Base-by-base conservation (phyloP, 768 basidiomycete species). In the Pleurotus eryngii region DNA sequence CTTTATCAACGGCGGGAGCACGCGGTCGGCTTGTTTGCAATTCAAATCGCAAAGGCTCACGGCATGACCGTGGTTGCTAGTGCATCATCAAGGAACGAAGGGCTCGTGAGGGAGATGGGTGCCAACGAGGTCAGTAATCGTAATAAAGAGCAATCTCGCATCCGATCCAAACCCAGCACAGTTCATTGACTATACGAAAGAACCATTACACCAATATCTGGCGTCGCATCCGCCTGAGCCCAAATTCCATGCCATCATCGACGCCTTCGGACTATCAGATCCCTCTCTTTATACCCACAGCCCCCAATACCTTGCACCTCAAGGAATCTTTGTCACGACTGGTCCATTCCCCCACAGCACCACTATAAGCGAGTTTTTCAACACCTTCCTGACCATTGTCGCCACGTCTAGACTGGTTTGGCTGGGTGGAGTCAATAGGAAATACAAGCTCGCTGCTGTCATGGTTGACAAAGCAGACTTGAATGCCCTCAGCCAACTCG, bases 1-100 rank as follows among this genome's bases (percentile, higher is more conserved):
- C 5, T 77, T 86, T 66, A 70, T 87, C 65, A 81, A 84, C 55
- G 85, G 85, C 0, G 85, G 83, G 0, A 80, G 77, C 27, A 78
- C 1, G 68, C 77, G 5, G 82, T 85, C 0, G 85, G 85, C 5
- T 66, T 70, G 35, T 73, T 74, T 53, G 84, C 82, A 2, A 81
- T 86, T 47, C 82, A 85, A 64, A 65, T 87, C 17, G 82, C 83
- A 17, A 86, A 85, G 61, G 76, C 77, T 1, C 69, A 72, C 49
- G 81, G 81, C 3, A 75, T 76, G 57, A 59, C 54, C 27, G 82
- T 87, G 9, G 71, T 76, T 0, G 75, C 79, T 0, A 79, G 74
- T n/a, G 83, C 81, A 17, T 83, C 81, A 2, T 70, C 65, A 2
- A 75, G 73, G 64, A 85, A 84, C 59, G 73, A 75, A 30, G 71